Evolutionary conservation across 1,284 basidiomycete genomes (phyloP), one percentile per base, ranked within the genome.

Genomic region (Fomes fomentarius): DNA sequence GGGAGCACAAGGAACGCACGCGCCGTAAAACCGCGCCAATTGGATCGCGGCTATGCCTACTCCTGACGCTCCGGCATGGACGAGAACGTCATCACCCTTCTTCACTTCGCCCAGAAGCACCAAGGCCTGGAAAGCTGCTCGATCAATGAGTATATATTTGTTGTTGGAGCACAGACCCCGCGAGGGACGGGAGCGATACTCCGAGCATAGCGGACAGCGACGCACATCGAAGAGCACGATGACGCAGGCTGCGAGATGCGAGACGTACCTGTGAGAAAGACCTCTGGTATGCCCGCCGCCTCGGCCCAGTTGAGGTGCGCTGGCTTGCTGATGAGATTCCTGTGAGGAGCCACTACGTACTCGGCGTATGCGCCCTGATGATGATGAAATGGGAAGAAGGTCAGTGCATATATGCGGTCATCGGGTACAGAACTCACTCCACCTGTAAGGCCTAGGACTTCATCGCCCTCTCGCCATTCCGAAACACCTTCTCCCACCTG

Each of bases 11-110:
- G 10, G n/a, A 17, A 78, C 87, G 74, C 64, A 91, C 89, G 91
- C 90, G 57, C 84, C 84, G 56, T 81, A 85, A 50, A 82, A 68
- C 53, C 89, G 82, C 12, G 94, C 93, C 19, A 98, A 77, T 73
- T 98, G 96, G 52, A 93, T 94, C 3, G 94, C 93, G 2, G 95
- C 90, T 14, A 96, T 73, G 2, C 96, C 96, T 2, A 98, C 95
- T 46, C 95, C 93, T 9, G 90, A 93, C 3, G 93, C 93, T 9
- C 89, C 93, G 22, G 94, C 94, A 67, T 97, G 96, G 22, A 98
- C 80, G 19, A 98, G 79, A 10, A 94, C 90, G 63, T 91, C 76
- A 47, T 94, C 88, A 28, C 86, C 87, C 60, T 78, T 68, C 66
- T 88, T 82, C 43, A 95, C 66, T 60, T 88, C 79, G 2, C 87